Base-by-base conservation (phyloP, 257 asterid genomes). In the Solanum ossicruentum region DNA sequence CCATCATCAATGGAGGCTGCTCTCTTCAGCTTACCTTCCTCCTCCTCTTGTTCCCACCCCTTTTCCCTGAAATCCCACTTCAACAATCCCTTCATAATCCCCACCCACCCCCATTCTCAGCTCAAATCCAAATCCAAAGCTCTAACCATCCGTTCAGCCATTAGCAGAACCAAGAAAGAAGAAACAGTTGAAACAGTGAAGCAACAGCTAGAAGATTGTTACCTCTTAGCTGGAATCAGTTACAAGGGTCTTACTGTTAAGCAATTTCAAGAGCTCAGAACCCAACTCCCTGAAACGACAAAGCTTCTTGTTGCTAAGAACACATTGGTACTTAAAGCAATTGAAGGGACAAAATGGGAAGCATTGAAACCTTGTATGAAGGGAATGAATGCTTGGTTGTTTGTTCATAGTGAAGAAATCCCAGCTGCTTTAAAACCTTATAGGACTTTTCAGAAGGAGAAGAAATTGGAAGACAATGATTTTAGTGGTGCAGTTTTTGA, bases 321-420 rank as follows among this genome's bases (percentile, higher is more conserved):
- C 61, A 93, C 98, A 87, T 90, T 96, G 32, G 99, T 96, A 4
- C 87, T 89, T 18, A 96, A 94, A 83, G 99, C 99, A 81, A 93
- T 96, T 54, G 98, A 93, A 84, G 97, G 98, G 71, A 94, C 98
- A 7, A 84, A 87, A 73, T 96, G 98, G 98, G 98, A 93, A 85
- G 94, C 91, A 12, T 86, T 95, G 85, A 92, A 93, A 86, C 99
- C 99, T 0, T 95, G 98, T 81, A 95, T 95, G 98, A 93, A 88
- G 82, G 98, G 99, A 17, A 97, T 97, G 98, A 97, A 97, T 58
- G 99, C 97, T 10, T 97, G 99, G 98, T 88, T 97, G 0, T 97
- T 97, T 61, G 97, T 97, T 32, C 98, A 91, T 79, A 90, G 87
- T 84, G 99, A 97, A 87, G 99, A 97, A 83, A 94, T 95, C 26